Percentiles rank a stretch among this genome's conserved stretches.
Conservation (phyloP, 257 asterid species). For the Solanum tarapatanum region DNA sequence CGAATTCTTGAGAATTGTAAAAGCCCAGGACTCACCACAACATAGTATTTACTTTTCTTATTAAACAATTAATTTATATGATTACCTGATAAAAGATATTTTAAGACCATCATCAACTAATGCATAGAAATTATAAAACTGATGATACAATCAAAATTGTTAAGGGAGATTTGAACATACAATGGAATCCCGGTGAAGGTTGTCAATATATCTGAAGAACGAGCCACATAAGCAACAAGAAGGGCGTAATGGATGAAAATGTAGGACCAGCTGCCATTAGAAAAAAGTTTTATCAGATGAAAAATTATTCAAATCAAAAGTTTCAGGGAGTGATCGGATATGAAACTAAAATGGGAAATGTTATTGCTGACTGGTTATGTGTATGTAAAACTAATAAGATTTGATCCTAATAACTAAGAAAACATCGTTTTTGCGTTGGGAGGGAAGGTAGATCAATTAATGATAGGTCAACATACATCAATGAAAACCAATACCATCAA, state of each 20-base stretch:
- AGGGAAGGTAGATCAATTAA: background rate
- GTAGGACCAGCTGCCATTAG: constrained; percentile 84
- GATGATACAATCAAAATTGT: background rate
- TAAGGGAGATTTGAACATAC: constrained; percentile 25
- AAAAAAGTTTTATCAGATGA: constrained; percentile 14
- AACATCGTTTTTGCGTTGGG: background rate
- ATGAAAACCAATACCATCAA: background rate
- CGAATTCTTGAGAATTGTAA: background rate
- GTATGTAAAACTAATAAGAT: background rate
- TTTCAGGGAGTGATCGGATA: background rate
- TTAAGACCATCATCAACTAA: background rate
- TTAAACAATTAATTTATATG: background rate
- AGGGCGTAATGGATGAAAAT: constrained; percentile 90
- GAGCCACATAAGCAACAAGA: constrained; percentile 92
- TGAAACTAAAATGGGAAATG: background rate
- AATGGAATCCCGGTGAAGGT: constrained; percentile 67
- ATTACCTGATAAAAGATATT: background rate
- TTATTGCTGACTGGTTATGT: background rate
- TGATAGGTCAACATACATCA: background rate
- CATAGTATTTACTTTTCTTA: background rate
- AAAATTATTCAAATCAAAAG: background rate
- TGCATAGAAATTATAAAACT: background rate
- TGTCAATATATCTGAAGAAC: constrained; percentile 82
- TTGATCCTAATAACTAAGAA: background rate
- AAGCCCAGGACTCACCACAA: background rate